Evolutionary conservation across 768 basidiomycete species (phyloP), one percentile per base, ranked within the genome.

Genomic region (Phanerochaete carnosa): DNA sequence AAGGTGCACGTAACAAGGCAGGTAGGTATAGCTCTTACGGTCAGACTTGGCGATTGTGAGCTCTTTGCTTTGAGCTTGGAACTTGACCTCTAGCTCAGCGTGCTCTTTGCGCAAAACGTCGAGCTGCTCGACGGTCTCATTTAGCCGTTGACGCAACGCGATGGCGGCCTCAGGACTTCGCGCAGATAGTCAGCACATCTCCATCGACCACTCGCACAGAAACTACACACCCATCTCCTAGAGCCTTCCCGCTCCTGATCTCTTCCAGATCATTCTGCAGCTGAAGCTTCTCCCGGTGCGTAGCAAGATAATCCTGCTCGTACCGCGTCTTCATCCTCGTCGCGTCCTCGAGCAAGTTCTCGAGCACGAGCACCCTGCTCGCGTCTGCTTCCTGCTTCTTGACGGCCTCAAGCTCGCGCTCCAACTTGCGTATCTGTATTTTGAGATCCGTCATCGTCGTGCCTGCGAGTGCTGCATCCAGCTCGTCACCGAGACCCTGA

Each of bases 371-470:
- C 5, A 95, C 75, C 28, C 85, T 81, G 62, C 89, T 90, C 7
- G 86, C 80, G 68, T 94, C 92, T 6, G 78, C 88, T 66, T 90
- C 87, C 62, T 91, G 88, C 72, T 85, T 86, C 72, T 80, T 80
- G 32, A 89, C 81, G 5, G 85, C 82, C 52, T 88, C 87, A 32
- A 98, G 79, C 70, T 98, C 94, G 26, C 94, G 77, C 70, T 91
- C 79, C 29, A 98, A 80, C 61, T 85, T 88, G 61, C 88, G 85
- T 53, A 98, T 84, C 69, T 92, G 89, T 29, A 98, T 78, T 70
- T 95, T 97, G 63, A 98, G 77, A 70, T 94, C 93, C 1, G 94
- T 98, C 86, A 88, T 95, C 12, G 90, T 94, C 50, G 87, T 90
- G 26, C 92, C 92, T 28, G 84, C 73, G 46, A 94, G 80, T 0